Percentiles rank a stretch among this genome's conserved stretches.
phyloP scores from a whole-genome alignment of 2,329 filamentous ascomycete genomes.

The Aureobasidium pullulans region DNA sequence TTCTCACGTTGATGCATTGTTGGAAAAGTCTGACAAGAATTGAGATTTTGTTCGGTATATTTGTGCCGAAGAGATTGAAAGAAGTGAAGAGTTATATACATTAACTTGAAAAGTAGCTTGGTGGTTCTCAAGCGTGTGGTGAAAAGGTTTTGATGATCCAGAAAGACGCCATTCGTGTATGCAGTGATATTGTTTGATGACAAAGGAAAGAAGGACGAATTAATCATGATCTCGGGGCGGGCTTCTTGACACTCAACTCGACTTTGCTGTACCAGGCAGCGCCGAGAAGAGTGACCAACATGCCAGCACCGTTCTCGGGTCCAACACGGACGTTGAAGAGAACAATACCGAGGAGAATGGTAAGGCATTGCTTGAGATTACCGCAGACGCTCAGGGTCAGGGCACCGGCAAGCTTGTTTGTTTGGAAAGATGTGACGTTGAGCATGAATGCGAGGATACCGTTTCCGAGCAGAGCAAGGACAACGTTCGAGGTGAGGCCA shows the following conservation, averaged over 20 bases:
- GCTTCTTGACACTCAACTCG: constrained; percentile 44
- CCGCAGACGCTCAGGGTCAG: constrained; percentile 31
- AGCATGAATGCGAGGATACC: constrained; percentile 28
- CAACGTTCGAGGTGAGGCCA: constrained; percentile 19
- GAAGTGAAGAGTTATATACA: background rate
- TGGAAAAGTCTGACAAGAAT: too few relatives aligned
- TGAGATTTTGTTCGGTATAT: too few relatives aligned
- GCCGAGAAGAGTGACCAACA: constrained; percentile 48
- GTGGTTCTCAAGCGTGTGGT: background rate
- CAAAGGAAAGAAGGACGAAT: background rate
- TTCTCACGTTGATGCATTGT: too few relatives aligned
- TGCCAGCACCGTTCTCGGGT: constrained; percentile 45
- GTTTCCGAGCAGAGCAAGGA: constrained; percentile 25
- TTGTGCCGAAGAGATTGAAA: background rate
- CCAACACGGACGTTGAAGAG: constrained; percentile 29
- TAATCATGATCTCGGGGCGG: background rate
- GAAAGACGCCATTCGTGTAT: background rate
- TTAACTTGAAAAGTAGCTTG: constrained; percentile 1
- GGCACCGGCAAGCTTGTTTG: constrained; percentile 32
- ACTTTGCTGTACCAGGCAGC: constrained; percentile 53
- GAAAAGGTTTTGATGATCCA: background rate
- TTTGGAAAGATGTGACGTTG: constrained; percentile 32
- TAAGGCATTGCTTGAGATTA: constrained; percentile 32
- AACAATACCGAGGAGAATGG: constrained; percentile 31
- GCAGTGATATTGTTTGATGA: background rate